These are phyloP conservation scores for Mycena metata DNA, from an alignment of 768 basidiomycete genomes.

Conservation along the genomic window DNA sequence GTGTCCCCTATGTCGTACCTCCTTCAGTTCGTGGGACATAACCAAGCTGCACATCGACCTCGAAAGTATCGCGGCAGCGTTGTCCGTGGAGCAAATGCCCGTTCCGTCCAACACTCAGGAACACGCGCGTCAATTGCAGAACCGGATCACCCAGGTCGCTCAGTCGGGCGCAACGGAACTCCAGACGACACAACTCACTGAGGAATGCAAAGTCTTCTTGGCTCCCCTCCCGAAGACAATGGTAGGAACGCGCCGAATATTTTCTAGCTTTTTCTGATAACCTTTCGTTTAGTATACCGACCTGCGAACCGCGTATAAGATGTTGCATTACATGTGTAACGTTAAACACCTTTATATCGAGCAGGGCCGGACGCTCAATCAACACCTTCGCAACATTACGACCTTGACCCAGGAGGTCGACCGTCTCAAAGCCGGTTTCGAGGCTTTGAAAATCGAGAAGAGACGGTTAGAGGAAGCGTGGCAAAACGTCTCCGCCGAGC, in stretches of 20 bases:
- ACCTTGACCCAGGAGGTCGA: slow-evolving; percentile 29
- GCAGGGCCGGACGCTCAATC: slow-evolving; percentile 18
- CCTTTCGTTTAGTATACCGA: slow-evolving; percentile 31
- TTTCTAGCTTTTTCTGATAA: slow-evolving; percentile 4
- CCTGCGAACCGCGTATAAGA: slow-evolving; percentile 30
- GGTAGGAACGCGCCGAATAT: slow-evolving; percentile 11
- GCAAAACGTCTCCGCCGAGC: slow-evolving; percentile 24
- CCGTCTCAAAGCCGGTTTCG: slow-evolving; percentile 30
- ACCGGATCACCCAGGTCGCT: slow-evolving; percentile 66
- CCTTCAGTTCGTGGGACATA: slow-evolving; percentile 60
- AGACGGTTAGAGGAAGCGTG: slow-evolving; percentile 23
- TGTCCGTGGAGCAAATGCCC: slow-evolving; percentile 29
- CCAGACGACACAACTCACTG: slow-evolving; percentile 63
- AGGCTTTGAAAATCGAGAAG: slow-evolving; percentile 33
- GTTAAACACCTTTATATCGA: slow-evolving; percentile 30
- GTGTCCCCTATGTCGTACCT: slow-evolving; percentile 76
- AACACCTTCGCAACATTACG: slow-evolving; percentile 8
- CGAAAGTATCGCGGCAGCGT: slow-evolving; percentile 48
- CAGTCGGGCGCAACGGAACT: slow-evolving; percentile 68
- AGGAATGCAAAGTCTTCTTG: slow-evolving; percentile 54
- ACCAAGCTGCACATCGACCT: slow-evolving; percentile 74
- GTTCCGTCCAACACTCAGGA: slow-evolving; percentile 50
- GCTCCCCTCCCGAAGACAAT: slow-evolving; percentile 18
- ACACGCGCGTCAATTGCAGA: slow-evolving; percentile 66
- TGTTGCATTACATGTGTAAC: slow-evolving; percentile 33